phyloP scores from a whole-genome alignment of 805 yeast species.

The Spathaspora boniae region DNA sequence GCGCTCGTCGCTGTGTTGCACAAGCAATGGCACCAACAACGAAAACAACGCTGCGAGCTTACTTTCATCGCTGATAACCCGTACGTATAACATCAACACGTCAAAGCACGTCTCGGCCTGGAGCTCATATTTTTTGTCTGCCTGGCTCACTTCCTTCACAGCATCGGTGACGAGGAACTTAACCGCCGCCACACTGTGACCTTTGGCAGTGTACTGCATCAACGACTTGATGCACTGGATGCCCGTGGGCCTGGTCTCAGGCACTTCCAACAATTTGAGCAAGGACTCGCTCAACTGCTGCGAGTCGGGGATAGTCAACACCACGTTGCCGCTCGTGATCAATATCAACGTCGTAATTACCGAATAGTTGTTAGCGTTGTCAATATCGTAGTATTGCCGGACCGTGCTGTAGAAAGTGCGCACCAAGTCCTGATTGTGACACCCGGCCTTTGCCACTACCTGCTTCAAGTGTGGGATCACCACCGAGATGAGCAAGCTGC shows the following conservation, averaged over 20 bases:
- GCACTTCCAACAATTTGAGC: slow-evolving; percentile 18
- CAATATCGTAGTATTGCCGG: slow-evolving; percentile 17
- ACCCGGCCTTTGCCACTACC: slow-evolving; percentile 16
- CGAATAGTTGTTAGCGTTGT: slow-evolving; percentile 18
- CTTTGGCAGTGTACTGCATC: slow-evolving; percentile 32
- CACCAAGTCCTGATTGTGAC: slow-evolving; percentile 20
- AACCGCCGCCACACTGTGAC: slow-evolving; percentile 31
- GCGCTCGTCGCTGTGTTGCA: slow-evolving; percentile 22
- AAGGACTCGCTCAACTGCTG: slow-evolving; percentile 20
- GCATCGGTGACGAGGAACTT: slow-evolving; percentile 45
- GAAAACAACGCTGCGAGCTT: slow-evolving; percentile 27
- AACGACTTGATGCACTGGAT: slow-evolving; percentile 61
- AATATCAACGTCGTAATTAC: slow-evolving; percentile 34
- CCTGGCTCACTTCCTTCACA: slow-evolving; percentile 25
- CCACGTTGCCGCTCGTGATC: slow-evolving; percentile 32
- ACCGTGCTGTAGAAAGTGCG: slow-evolving; percentile 24
- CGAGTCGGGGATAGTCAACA: slow-evolving; percentile 22
- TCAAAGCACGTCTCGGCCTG: slow-evolving; percentile 42
- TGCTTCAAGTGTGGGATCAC: slow-evolving; percentile 43
- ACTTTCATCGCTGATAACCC: slow-evolving; percentile 24
- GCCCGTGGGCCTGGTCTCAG: slow-evolving; percentile 25
- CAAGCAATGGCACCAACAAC: slow-evolving; percentile 35
- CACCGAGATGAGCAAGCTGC: slow-evolving; percentile 43
- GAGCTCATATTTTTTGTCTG: slow-evolving; percentile 11
- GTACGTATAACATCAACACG: slow-evolving; percentile 45